Evolutionary conservation across 2,329 filamentous ascomycete genomes (phyloP), one percentile per base, ranked within the genome.

Genomic region (Penicillium sp.): DNA sequence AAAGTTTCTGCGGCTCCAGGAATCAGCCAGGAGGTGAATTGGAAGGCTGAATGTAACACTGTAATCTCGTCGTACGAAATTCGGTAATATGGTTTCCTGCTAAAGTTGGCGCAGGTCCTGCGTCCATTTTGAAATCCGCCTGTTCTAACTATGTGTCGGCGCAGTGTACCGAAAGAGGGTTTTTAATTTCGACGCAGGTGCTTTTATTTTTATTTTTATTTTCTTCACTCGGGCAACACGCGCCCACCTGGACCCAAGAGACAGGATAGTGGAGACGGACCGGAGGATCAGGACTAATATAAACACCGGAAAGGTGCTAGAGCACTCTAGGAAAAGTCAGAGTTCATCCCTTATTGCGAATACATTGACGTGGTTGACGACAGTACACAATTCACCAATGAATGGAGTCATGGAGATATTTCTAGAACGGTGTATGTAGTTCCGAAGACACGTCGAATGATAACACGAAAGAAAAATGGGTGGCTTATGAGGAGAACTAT

Each of bases 401-500:
- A 35, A 8, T 40, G 38, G 38, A 25, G 38, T 37, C 33, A 37
- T 35, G 15, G 32, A 20, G 32, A 37, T 10, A 12, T 12, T 37
- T 23, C 33, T 37, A 23, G 3, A 12, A 37, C n/a, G 10, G 15
- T 20, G 18, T 12, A 12, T 20, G 18, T 12, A 12, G 4, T 20
- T 20, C 8, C 15, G 33, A 10, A 15, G 15, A 20, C 18, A 37
- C 33, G 32, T 35, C 33, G 12, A 37, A 20, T 37, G 10, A 20
- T 10, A 18, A 35, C 3, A 7, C 4, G 9, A 40, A 15, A 27
- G 25, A 41, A 42, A 23, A 29, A 44, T 43, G 29, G n/a, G 29
- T 28, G 41, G 10, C 23, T 44, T 41, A 48, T 28, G 27, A 46
- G 37, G 44, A 32, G 13, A 46, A 56, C 57, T 59, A 60, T 59